Conservation (phyloP, 257 asterid species). For the Solanum appendiculatum region DNA sequence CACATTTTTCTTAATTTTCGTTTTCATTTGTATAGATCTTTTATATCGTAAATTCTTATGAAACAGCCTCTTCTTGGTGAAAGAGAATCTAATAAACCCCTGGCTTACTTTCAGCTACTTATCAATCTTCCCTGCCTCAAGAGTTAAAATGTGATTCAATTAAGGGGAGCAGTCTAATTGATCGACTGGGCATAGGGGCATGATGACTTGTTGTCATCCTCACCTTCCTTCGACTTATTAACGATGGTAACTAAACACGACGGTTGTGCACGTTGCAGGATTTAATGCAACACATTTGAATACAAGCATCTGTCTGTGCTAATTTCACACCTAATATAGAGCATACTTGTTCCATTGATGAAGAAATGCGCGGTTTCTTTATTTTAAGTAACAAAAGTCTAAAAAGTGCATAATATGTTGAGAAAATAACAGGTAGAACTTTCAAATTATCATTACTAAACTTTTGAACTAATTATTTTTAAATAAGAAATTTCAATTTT, state of each 20-base stretch:
- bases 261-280: too few relatives aligned
- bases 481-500: not conserved
- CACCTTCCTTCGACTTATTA: too few relatives aligned
- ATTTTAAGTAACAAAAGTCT: not conserved
- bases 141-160: too few relatives aligned
- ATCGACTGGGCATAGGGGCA: too few relatives aligned
- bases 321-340: not conserved
- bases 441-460: not conserved
- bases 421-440: not conserved
- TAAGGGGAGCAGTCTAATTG: too few relatives aligned
- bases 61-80: not conserved
- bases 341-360: not conserved
- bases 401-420: not conserved
- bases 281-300: too few relatives aligned
- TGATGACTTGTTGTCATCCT: too few relatives aligned
- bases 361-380: not conserved
- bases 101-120: not conserved
- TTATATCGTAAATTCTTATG: not conserved
- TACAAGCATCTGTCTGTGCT: not conserved
- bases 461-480: not conserved
- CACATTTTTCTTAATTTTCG: not conserved
- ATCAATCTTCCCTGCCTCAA: not conserved
- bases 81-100: too few relatives aligned
- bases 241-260: too few relatives aligned
- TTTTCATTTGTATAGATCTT: not conserved